Evolutionary conservation across 257 asterid species (phyloP), one percentile per base, ranked within the genome.

Genomic region (Striga asiatica): DNA sequence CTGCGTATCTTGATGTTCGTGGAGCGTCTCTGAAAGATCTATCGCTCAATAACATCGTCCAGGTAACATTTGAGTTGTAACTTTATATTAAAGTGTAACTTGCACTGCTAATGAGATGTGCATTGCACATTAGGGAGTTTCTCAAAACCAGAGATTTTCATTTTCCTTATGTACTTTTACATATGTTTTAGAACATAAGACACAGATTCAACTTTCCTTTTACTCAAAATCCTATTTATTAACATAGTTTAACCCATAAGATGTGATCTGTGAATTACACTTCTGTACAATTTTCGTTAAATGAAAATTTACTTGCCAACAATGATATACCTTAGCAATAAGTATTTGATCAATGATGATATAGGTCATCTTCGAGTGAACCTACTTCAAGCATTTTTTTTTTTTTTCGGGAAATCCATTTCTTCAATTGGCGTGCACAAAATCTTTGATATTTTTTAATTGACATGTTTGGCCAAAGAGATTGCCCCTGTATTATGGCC

Each of bases 1-100:
- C 96, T 58, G 98, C 98, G 60, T 89, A 76, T 60, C 77, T 89
- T 53, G 95, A 89, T 74, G 77, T 78, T 54, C 57, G 80, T 62
- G 98, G 96, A 64, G 76, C 75, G 56, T 62, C 65, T 51, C 60
- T 86, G 68, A 83, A 68, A 58, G 85, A 79, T 70, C 71, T 89
- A 54, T 75, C 85, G 1, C 95, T 89, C 58, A 86, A 85, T 72
- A 70, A 66, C 56, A 22, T 86, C 48, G 71, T 12, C 58, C 72
- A 73, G 94, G 96, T 89, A 81, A 42, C 17, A 23, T 61, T 49
- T 27, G 24, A 56, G 5, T 6, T 5, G 53, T 29, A 12, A 27
- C 19, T 60, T 9, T 25, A 24, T 46, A 5, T 49, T 10, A 11
- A 41, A 16, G 14, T 41, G 21, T 16, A n/a, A 16, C 48, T 41